Base-by-base conservation (phyloP, 164 flowering plant species). In the Buxus sempervirens region DNA sequence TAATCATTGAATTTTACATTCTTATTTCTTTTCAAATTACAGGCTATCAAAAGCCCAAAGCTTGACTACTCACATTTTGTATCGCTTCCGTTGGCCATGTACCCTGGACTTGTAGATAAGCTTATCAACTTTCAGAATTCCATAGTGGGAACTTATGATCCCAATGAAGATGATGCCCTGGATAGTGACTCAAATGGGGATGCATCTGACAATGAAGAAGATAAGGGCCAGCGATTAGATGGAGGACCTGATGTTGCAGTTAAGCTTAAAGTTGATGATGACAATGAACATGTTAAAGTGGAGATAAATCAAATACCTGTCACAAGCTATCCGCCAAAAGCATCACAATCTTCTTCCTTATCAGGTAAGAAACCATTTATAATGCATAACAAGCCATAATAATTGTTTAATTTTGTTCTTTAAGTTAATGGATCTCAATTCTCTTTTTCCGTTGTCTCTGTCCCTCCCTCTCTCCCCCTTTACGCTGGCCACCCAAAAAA, bases 31-130 rank as follows among this genome's bases (percentile, higher is more conserved):
- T 63, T 27, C 26, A 58, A 21, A 57, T 24, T 68, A 67, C 90
- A 95, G 98, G 90, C 83, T 69, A 79, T 88, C 38, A 80, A 81
- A 54, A 88, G 90, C 75, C 92, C 84, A 63, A 78, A 55, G 66
- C 84, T 95, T 22, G 90, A 89, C 63, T 95, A 88, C 71, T 85
- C 97, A 41, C 98, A 95, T 82, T 95, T 95, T 67, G 74, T 95
- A 64, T 92, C 97, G 36, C 94, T 95, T 72, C 99, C 99, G 4
- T 80, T 95, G 85, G 98, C 98, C 58, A 82, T 90, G 71, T 82
- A 95, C 79, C 87, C 94, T 64, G 90, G 74, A 76, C 78, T 95
- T 75, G 97, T 95, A 38, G 88, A 86, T 58, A 92, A 89, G 86
- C 94, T 92, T 28, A 58, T 78, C 76, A 73, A 66, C 48, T 95